phyloP scores from a whole-genome alignment of 2,329 filamentous ascomycete genomes.

The Penicillium sp. region DNA sequence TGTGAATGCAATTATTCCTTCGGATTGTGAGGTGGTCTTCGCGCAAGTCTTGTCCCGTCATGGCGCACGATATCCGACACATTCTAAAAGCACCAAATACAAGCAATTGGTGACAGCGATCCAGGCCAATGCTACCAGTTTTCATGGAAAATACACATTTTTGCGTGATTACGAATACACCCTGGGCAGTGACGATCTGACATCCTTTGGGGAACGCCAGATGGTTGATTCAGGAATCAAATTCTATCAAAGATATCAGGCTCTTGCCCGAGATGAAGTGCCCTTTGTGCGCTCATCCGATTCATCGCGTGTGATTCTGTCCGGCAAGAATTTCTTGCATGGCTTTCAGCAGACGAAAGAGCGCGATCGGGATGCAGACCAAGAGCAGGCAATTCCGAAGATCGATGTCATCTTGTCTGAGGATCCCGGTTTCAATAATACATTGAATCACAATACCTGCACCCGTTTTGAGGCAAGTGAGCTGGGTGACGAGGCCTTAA shows the following conservation, averaged over 20 bases:
- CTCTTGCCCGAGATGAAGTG: conserved; percentile 51
- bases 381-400: conserved; percentile 46
- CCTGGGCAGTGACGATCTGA: conserved; percentile 64
- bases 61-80: conserved; percentile 74
- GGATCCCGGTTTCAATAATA: conserved; percentile 64
- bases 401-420: conserved; percentile 68
- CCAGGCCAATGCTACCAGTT: conserved; percentile 52
- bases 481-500: conserved; percentile 44
- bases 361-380: conserved; percentile 36
- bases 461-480: conserved; percentile 59
- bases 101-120: conserved; percentile 59
- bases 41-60: conserved; percentile 77
- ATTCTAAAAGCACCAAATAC: conserved; percentile 60
- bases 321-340: conserved; percentile 66
- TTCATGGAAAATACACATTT: conserved; percentile 61
- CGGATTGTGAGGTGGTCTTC: conserved; percentile 69
- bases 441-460: conserved; percentile 69
- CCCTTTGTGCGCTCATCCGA: conserved; percentile 70
- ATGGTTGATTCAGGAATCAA: conserved; percentile 68
- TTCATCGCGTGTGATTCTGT: conserved; percentile 65
- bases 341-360: conserved; percentile 61
- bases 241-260: conserved; percentile 67
- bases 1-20: conserved; percentile 56
- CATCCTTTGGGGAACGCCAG: conserved; percentile 60
- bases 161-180: conserved; percentile 65